Percentiles rank a stretch among this genome's conserved stretches.
phyloP scores from a whole-genome alignment of 805 yeast genomes.

The Hanseniaspora singularis region DNA sequence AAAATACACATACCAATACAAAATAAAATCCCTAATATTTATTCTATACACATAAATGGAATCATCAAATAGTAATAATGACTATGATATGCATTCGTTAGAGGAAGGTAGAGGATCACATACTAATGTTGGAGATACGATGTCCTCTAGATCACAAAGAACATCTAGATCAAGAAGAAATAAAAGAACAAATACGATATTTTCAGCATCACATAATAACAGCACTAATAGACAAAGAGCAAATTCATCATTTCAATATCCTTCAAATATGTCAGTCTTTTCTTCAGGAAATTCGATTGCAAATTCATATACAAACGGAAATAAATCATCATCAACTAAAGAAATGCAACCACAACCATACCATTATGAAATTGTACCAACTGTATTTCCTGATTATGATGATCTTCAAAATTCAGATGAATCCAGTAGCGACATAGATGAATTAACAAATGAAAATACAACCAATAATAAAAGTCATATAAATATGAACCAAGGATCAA shows the following conservation, averaged over 20 bases:
- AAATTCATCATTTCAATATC: slow-evolving; percentile 15
- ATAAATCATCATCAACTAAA: not conserved
- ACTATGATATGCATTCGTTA: slow-evolving; percentile 1
- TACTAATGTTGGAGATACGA: not conserved
- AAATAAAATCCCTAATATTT: not conserved
- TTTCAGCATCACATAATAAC: not conserved
- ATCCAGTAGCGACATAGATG: too few species aligned
- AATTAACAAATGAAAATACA: too few species aligned
- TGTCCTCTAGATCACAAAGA: not conserved
- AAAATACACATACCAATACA: too few species aligned
- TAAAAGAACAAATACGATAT: slow-evolving; percentile 1
- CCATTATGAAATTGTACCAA: slow-evolving; percentile 10
- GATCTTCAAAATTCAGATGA: too few species aligned
- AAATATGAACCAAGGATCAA: too few species aligned
- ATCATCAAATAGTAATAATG: not conserved
- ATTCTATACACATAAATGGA: too few species aligned
- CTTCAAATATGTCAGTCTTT: slow-evolving; percentile 5
- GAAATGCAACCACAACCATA: not conserved
- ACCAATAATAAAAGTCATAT: too few species aligned
- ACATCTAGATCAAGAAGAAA: slow-evolving; percentile 2
- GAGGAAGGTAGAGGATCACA: slow-evolving; percentile 9
- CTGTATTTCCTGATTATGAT: not conserved
- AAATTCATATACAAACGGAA: not conserved
- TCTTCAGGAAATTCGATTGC: slow-evolving; percentile 5
- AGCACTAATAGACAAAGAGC: slow-evolving; percentile 7